phyloP scores from a whole-genome alignment of 805 yeast genomes.

The Nakazawaea ernobii region DNA sequence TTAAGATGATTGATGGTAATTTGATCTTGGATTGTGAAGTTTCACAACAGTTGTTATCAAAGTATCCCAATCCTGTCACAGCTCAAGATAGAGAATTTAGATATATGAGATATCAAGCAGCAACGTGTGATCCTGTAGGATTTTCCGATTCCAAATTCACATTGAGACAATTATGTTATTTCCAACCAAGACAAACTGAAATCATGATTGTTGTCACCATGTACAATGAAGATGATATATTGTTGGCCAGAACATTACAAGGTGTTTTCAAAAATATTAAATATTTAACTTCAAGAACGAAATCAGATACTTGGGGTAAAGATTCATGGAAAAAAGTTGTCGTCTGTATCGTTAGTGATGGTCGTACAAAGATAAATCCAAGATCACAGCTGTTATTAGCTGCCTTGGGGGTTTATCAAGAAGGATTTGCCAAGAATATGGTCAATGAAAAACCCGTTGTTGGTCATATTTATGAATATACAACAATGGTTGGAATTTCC shows the following conservation, averaged over 20 bases:
- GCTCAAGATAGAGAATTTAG: slow-evolving; percentile 54
- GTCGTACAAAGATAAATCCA: slow-evolving; percentile 77
- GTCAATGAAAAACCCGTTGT: slow-evolving; percentile 78
- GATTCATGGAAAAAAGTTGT: slow-evolving; percentile 94
- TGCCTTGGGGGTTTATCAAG: slow-evolving; percentile 88
- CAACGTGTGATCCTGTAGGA: slow-evolving; percentile 83
- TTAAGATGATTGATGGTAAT: slow-evolving; percentile 64
- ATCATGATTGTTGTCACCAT: slow-evolving; percentile 80
- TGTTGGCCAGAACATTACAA: slow-evolving; percentile 78
- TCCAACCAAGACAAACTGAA: slow-evolving; percentile 78
- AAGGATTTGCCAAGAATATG: slow-evolving; percentile 89
- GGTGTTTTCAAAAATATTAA: slow-evolving; percentile 87
- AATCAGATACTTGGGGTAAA: slow-evolving; percentile 82
- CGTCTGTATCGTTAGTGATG: slow-evolving; percentile 86
- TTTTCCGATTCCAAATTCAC: slow-evolving; percentile 60
- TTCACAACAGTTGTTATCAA: slow-evolving; percentile 56
- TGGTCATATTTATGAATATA: slow-evolving; percentile 90
- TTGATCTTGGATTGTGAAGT: slow-evolving; percentile 87
- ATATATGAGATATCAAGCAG: slow-evolving; percentile 90
- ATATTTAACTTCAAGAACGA: slow-evolving; percentile 59
- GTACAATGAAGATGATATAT: slow-evolving; percentile 83
- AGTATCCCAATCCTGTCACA: slow-evolving; percentile 40
- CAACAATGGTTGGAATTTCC: slow-evolving; percentile 84
- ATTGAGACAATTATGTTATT: slow-evolving; percentile 77
- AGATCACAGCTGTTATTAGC: slow-evolving; percentile 76